Conservation (phyloP, 805 yeast genomes). For the Teunomyces gatunensis region DNA sequence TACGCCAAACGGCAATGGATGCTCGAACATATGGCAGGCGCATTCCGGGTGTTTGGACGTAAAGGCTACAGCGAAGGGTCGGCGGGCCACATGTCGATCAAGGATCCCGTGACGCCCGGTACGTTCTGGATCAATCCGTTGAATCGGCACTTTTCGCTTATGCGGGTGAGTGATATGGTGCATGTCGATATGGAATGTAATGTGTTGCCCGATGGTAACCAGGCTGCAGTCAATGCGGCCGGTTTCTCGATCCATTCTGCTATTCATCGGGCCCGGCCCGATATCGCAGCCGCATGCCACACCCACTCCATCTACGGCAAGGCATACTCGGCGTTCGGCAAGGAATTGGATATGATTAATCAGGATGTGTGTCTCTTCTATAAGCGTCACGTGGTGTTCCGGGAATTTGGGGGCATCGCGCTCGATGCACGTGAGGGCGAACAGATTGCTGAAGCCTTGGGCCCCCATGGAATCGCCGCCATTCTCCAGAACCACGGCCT, state of each 20-base stretch:
- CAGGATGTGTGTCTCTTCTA: conserved; percentile 74
- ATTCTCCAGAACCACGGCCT: conserved; percentile 74
- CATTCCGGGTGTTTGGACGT: conserved; percentile 80
- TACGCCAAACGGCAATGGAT: conserved; percentile 52
- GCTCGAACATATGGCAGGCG: conserved; percentile 77
- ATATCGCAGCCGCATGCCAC: conserved; percentile 41
- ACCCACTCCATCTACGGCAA: conserved; percentile 41
- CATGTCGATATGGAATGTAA: conserved; percentile 38
- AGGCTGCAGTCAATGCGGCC: conserved; percentile 39
- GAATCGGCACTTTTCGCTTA: conserved; percentile 63
- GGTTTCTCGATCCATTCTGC: conserved; percentile 43
- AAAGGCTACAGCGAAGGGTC: conserved; percentile 72
- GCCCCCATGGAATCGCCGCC: conserved; percentile 50
- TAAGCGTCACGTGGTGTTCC: conserved; percentile 63
- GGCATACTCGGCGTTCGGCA: conserved; percentile 36
- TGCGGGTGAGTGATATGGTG: conserved; percentile 39
- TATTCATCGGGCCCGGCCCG: conserved; percentile 37
- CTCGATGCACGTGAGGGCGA: conserved; percentile 62
- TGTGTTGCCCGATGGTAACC: conserved; percentile 38
- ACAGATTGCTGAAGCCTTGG: conserved; percentile 59
- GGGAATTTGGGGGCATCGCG: conserved; percentile 78
- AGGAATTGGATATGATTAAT: conserved; percentile 66
- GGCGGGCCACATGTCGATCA: conserved; percentile 82
- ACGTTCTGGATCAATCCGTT: conserved; percentile 91
- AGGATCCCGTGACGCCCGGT: conserved; percentile 77